phyloP scores from a whole-genome alignment of 768 basidiomycete species.

The Kwoniella pini region DNA sequence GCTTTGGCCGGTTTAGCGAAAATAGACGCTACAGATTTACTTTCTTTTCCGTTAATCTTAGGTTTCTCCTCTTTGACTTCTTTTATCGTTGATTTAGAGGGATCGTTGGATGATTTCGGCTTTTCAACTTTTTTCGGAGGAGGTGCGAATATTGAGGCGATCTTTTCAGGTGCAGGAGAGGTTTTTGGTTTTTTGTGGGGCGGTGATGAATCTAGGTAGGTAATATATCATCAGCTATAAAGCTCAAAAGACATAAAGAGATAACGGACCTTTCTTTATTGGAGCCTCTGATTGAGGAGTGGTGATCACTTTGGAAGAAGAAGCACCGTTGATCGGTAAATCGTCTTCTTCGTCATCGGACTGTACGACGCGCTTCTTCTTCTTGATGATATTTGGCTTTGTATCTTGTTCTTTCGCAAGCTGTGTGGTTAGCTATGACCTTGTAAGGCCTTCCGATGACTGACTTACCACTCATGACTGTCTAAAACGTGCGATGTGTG shows the following conservation, averaged over 20 bases:
- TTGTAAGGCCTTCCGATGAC: background rate
- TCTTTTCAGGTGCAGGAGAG: constrained; percentile 4
- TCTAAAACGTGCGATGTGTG: too few species aligned
- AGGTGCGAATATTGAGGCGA: constrained; percentile 33
- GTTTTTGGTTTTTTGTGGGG: constrained; percentile 42
- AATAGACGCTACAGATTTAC: constrained; percentile 44
- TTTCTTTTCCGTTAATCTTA: constrained; percentile 21
- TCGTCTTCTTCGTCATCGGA: constrained; percentile 39
- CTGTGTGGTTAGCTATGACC: background rate
- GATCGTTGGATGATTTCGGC: constrained; percentile 1
- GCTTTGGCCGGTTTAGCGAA: constrained; percentile 38
- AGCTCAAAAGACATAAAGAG: background rate
- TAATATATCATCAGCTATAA: background rate
- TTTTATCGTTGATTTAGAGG: background rate
- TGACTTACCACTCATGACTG: constrained; percentile 32
- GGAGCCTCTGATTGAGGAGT: background rate
- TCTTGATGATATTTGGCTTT: constrained; percentile 12
- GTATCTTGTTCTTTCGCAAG: constrained; percentile 27
- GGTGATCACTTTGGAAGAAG: background rate
- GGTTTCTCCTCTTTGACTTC: background rate
- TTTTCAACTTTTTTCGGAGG: constrained; percentile 23
- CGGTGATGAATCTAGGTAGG: constrained; percentile 26
- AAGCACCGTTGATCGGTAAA: background rate
- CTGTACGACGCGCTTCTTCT: constrained; percentile 43
- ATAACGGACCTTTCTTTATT: constrained; percentile 6